phyloP scores from a whole-genome alignment of 192 early-diverging fungal species.

The Dissophora globulifera region DNA sequence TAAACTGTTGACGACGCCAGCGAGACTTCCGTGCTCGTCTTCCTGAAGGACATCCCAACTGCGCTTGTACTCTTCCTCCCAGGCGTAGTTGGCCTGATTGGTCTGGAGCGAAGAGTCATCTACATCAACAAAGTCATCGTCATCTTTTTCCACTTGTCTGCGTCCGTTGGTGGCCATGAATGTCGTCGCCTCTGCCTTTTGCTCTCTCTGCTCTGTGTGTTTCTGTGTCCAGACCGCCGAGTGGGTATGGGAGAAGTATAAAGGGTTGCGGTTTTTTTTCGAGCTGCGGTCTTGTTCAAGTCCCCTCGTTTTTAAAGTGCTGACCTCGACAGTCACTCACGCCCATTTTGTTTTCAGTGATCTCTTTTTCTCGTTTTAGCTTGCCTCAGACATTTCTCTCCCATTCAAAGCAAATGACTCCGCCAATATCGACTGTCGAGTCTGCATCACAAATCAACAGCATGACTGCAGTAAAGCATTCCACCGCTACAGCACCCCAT shows the following conservation, averaged over 20 bases:
- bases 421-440: not conserved
- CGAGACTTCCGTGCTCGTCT: conserved; percentile 84
- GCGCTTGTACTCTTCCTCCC: conserved; percentile 97
- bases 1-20: conserved; percentile 76
- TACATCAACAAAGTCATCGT: conserved; percentile 67
- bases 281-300: too few relatives aligned
- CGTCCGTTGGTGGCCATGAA: conserved; percentile 50
- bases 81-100: conserved; percentile 78
- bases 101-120: conserved; percentile 62
- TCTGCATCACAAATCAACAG: not conserved
- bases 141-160: conserved; percentile 32
- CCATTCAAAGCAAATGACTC: too few relatives aligned
- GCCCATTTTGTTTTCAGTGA: not conserved
- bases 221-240: too few relatives aligned
- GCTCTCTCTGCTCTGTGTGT: not conserved
- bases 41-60: conserved; percentile 95
- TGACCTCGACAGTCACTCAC: not conserved
- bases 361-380: too few relatives aligned
- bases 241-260: too few relatives aligned
- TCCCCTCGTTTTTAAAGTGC: not conserved
- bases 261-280: not conserved
- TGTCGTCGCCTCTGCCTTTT: too few relatives aligned
- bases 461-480: not conserved
- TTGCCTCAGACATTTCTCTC: too few relatives aligned
- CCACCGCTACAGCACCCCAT: not conserved